These are phyloP conservation scores for Chaetomium sp. DNA, from an alignment of 2,329 filamentous ascomycete species.

Conservation along the genomic window DNA sequence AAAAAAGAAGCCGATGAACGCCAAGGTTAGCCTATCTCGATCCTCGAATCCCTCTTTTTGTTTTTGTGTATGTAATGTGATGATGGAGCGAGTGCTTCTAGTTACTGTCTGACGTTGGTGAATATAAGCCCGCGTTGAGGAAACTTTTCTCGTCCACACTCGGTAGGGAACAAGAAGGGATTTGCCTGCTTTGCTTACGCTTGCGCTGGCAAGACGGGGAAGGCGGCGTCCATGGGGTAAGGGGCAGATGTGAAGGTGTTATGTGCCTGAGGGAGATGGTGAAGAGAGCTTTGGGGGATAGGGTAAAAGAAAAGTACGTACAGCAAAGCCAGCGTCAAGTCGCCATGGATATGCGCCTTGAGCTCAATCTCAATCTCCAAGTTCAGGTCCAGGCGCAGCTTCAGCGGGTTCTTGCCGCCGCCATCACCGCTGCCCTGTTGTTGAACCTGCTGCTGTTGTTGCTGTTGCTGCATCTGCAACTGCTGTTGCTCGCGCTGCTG, in stretches of 20 bases:
- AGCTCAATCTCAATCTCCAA: slow-evolving; percentile 73
- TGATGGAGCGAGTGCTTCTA: too few relatives aligned
- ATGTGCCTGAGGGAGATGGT: neutral
- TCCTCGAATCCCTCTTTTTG: too few relatives aligned
- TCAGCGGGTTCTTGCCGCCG: slow-evolving; percentile 54
- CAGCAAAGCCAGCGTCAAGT: slow-evolving; percentile 67
- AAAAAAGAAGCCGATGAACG: too few relatives aligned
- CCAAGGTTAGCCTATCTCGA: too few relatives aligned
- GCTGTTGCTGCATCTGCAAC: slow-evolving; percentile 23
- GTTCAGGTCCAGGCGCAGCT: slow-evolving; percentile 66
- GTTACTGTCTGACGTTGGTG: too few relatives aligned
- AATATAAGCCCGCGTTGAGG: too few relatives aligned
- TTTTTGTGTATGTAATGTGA: too few relatives aligned
- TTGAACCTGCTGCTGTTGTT: slow-evolving; percentile 23
- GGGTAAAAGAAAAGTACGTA: slow-evolving; percentile 33
- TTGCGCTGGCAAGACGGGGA: too few relatives aligned
- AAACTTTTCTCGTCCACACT: too few relatives aligned
- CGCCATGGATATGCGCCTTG: slow-evolving; percentile 72
- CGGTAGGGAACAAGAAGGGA: too few relatives aligned
- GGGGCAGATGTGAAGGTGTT: neutral
- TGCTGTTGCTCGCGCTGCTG: slow-evolving; percentile 17
- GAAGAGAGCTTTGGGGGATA: neutral
- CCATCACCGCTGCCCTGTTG: slow-evolving; percentile 27
- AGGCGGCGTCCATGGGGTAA: neutral
- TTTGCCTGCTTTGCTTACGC: too few relatives aligned